Evolutionary conservation across 139 green algal species (phyloP).

Genomic region (Chlorella sp.): DNA sequence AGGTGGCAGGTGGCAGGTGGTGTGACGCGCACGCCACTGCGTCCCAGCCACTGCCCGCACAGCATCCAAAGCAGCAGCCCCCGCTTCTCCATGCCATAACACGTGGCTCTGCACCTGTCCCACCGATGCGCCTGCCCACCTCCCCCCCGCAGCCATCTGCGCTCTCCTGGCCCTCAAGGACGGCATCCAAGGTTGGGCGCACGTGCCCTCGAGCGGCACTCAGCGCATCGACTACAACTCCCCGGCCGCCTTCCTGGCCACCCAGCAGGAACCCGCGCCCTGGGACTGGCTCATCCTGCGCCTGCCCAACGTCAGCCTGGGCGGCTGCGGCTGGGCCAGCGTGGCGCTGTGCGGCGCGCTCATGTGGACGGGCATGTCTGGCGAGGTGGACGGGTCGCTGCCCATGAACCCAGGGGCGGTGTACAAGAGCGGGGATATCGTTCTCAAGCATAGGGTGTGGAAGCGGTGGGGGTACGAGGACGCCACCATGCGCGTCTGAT

Average conservation of each 20-base stretch:
- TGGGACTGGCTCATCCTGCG: constrained; percentile 11
- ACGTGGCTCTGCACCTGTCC: too few species aligned
- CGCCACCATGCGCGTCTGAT: constrained; percentile 23
- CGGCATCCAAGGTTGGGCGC: constrained; percentile 6
- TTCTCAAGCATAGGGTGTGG: constrained; percentile 30
- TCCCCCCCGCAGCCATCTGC: constrained; percentile 14
- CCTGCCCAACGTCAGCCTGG: neutral
- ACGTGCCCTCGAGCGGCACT: neutral
- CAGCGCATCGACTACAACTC: neutral
- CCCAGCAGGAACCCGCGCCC: neutral
- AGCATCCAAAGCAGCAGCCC: too few species aligned
- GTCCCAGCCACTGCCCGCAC: too few species aligned
- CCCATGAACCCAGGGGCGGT: constrained; percentile 36
- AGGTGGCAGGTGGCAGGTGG: too few species aligned
- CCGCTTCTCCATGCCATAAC: too few species aligned
- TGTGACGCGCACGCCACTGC: too few species aligned
- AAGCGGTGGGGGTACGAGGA: constrained; percentile 37
- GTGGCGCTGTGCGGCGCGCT: constrained; percentile 18
- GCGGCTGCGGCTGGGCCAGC: constrained; percentile 5
- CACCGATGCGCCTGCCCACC: too few species aligned
- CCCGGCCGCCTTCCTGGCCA: neutral
- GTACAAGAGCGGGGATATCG: constrained; percentile 35
- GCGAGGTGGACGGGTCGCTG: constrained; percentile 19
- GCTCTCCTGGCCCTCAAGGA: constrained; percentile 17
- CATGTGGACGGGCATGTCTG: constrained; percentile 37